These are phyloP conservation scores for Curvularia verruculosa DNA, from an alignment of 2,329 filamentous ascomycete species.

Conservation along the genomic window DNA sequence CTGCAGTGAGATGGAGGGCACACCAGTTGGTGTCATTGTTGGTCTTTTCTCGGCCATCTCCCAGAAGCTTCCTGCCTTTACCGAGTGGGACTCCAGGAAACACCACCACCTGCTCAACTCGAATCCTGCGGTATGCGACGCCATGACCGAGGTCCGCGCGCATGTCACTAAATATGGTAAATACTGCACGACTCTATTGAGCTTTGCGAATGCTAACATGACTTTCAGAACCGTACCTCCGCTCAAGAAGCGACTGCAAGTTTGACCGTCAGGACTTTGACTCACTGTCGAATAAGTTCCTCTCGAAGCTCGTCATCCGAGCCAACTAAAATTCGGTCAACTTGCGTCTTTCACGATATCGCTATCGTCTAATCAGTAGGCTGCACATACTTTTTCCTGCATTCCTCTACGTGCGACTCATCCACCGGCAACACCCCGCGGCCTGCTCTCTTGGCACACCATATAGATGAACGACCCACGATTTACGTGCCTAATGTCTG, in stretches of 20 bases:
- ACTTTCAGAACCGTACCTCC: conserved; percentile 78
- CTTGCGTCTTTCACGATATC: conserved; percentile 6
- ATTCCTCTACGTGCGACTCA: conserved; percentile 30
- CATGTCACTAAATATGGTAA: conserved; percentile 94
- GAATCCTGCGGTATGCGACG: conserved; percentile 89
- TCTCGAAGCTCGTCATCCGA: conserved; percentile 94
- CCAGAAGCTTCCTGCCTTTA: conserved; percentile 89
- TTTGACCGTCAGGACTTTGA: conserved; percentile 95
- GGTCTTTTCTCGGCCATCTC: conserved; percentile 98
- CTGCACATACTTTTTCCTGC: conserved; percentile 23
- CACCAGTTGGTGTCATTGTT: conserved; percentile 93
- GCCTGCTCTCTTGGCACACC: conserved; percentile 35
- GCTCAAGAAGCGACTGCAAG: conserved; percentile 76
- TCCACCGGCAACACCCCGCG: conserved; percentile 32
- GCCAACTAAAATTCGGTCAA: conserved; percentile 67
- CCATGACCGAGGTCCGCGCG: conserved; percentile 92
- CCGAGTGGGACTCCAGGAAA: conserved; percentile 91
- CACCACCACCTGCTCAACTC: conserved; percentile 91
- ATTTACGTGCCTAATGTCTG: conserved; percentile 43
- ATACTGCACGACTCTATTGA: conserved; percentile 45
- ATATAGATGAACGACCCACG: conserved; percentile 40
- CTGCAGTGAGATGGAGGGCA: conserved; percentile 95
- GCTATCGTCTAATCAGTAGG: conserved; percentile 19
- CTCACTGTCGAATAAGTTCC: conserved; percentile 94
- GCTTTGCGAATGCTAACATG: conserved; percentile 50